These are phyloP conservation scores for Colletotrichum sp. DNA, from an alignment of 2,329 filamentous ascomycete genomes.

Conservation along the genomic window DNA sequence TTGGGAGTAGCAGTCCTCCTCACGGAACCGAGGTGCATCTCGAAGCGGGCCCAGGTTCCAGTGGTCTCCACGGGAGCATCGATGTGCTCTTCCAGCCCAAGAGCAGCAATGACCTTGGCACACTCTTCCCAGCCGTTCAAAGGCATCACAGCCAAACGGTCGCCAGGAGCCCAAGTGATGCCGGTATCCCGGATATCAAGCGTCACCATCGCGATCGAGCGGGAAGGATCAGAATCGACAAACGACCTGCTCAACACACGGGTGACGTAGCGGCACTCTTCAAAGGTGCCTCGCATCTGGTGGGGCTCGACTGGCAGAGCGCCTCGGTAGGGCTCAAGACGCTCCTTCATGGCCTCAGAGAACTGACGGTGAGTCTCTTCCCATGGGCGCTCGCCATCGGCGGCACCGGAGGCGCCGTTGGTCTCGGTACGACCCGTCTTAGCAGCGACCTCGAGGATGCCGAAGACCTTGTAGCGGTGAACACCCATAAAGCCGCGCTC, in stretches of 20 bases:
- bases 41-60: conserved; percentile 51
- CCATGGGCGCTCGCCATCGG: conserved; percentile 48
- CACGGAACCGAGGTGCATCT: conserved; percentile 48
- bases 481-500: conserved; percentile 62
- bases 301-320: conserved; percentile 52
- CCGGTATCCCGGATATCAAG: conserved; percentile 57
- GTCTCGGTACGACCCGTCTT: conserved; percentile 59
- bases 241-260: conserved; percentile 46
- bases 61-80: conserved; percentile 42
- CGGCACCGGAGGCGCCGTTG: conserved; percentile 53
- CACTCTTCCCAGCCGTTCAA: conserved; percentile 60
- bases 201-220: conserved; percentile 53
- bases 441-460: conserved; percentile 57
- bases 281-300: conserved; percentile 59
- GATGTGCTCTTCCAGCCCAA: conserved; percentile 53
- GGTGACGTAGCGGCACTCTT: conserved; percentile 56
- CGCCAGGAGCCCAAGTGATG: conserved; percentile 57
- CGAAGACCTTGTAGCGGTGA: conserved; percentile 61
- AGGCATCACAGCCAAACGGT: conserved; percentile 59
- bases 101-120: conserved; percentile 56
- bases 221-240: conserved; percentile 49
- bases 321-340: conserved; percentile 54
- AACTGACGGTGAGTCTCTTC: conserved; percentile 56
- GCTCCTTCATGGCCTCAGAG: conserved; percentile 59
- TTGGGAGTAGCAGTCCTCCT: conserved; percentile 24